phyloP scores from a whole-genome alignment of 345 rosid genomes.

The Syzygium aromaticum region DNA sequence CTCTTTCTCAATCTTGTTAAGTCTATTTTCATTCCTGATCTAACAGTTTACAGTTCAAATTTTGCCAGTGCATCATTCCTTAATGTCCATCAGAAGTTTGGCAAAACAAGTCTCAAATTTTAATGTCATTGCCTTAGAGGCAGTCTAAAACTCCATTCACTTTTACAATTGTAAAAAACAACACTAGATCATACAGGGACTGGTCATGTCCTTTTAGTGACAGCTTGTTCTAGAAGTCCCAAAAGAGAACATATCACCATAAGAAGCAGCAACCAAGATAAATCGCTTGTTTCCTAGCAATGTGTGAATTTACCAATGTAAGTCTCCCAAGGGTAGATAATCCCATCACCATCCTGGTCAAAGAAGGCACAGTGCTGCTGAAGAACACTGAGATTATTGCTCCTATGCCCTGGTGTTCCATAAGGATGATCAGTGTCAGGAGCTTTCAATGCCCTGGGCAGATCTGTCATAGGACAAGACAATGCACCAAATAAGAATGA shows the following conservation, averaged over 20 bases:
- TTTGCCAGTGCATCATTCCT: background rate
- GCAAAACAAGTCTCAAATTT: background rate
- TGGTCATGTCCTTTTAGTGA: background rate
- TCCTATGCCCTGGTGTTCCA: slow-evolving; percentile 53
- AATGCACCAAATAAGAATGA: background rate
- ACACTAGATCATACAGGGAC: background rate
- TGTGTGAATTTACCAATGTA: slow-evolving; percentile 36
- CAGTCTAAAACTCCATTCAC: background rate
- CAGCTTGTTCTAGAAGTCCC: background rate
- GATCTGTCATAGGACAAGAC: slow-evolving; percentile 22
- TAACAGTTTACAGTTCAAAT: background rate
- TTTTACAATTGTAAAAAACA: background rate
- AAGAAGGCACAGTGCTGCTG: slow-evolving; percentile 90
- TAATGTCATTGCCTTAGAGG: background rate
- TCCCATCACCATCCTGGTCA: slow-evolving; percentile 70
- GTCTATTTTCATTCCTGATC: background rate
- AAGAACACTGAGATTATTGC: slow-evolving; percentile 53
- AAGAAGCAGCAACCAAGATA: background rate
- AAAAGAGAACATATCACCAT: background rate
- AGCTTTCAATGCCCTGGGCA: slow-evolving; percentile 73
- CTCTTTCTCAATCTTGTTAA: background rate
- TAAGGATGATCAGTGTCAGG: slow-evolving; percentile 54
- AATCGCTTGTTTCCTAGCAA: background rate
- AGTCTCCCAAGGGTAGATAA: slow-evolving; percentile 97
- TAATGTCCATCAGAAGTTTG: background rate